These are phyloP conservation scores for Collybia sp. DNA, from an alignment of 768 basidiomycete species.

Conservation along the genomic window DNA sequence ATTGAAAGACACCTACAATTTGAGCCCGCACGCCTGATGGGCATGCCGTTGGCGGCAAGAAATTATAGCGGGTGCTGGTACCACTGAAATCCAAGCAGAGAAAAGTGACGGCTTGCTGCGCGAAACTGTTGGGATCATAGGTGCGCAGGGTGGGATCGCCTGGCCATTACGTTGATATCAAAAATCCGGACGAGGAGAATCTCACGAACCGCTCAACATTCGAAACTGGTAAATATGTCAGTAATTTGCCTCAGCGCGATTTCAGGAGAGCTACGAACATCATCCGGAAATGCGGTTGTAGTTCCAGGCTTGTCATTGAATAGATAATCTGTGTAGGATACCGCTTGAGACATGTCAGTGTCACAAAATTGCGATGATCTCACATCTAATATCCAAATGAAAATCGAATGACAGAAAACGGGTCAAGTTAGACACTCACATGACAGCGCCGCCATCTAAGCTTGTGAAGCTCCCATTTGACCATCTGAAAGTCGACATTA, in stretches of 20 bases:
- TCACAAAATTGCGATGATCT: too few species aligned
- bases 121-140: conserved; percentile 23
- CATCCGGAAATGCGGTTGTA: conserved; percentile 34
- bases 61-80: conserved; percentile 21
- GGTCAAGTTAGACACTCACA: conserved; percentile 14
- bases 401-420: background rate
- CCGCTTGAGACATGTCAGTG: too few species aligned
- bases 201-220: too few species aligned
- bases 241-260: background rate
- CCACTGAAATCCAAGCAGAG: conserved; percentile 36
- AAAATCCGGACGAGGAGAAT: too few species aligned
- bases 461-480: conserved; percentile 32
- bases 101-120: conserved; percentile 32
- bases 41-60: conserved; percentile 24
- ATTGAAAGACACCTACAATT: conserved; percentile 17
- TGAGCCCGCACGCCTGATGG: conserved; percentile 32
- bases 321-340: conserved; percentile 24
- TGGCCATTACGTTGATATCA: too few species aligned
- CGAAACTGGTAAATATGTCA: conserved; percentile 22
- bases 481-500: conserved; percentile 18
- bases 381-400: background rate
- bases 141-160: conserved; percentile 37
- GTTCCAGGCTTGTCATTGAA: conserved; percentile 25
- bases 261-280: conserved; percentile 17
- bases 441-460: conserved; percentile 28